Evolutionary conservation across 495 filamentous ascomycete species (phyloP), one percentile per base, ranked within the genome.

Genomic region (Talaromyces liani): DNA sequence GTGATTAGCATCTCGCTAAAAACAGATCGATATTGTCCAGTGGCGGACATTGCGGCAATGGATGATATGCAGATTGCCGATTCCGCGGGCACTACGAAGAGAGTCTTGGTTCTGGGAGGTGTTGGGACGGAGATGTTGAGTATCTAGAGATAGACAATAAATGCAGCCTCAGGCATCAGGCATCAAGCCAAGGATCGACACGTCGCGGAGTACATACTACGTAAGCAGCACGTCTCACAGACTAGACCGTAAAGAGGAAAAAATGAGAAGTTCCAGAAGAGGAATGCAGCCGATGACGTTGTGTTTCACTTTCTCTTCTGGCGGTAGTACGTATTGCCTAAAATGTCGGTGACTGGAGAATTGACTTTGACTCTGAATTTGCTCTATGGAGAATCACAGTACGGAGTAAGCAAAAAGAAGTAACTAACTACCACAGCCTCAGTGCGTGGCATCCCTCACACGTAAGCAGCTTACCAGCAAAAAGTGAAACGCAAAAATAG

Each of bases 11-110:
- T n/a, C 72, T 34, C 33, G 9, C 14, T 25, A n/a, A 22, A 62
- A 14, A 34, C 71, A 6, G 81, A 87, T 63, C 70, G 72, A 47
- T 88, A 83, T 61, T 89, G 85, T 64, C 72, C 83, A 22, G 84
- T 92, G 25, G 88, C 89, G 24, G 90, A 93, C 69, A 79, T 84
- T 9, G 79, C 83, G 1, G 72, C 75, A 24, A 65, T 85, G 66
- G 76, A 75, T 16, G 61, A 82, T 22, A 60, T 79, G 20, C 65
- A 59, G 56, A 5, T 64, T 31, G n/a, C 14, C 18, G 53, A 56
- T 22, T 10, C 29, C 16, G 22, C 24, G 6, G 57, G 5, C 3
- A 36, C 39, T 14, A 16, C 34, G 22, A 55, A 54, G 14, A 58
- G 45, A 12, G 73, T 70, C 55, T 65, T 86, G 58, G 51, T 86